A percentile compares a stretch with the other conserved stretches of the same genome.
Evolutionary conservation across 352 stramenopile species (phyloP).

Genomic region (Peronospora farinosa): DNA sequence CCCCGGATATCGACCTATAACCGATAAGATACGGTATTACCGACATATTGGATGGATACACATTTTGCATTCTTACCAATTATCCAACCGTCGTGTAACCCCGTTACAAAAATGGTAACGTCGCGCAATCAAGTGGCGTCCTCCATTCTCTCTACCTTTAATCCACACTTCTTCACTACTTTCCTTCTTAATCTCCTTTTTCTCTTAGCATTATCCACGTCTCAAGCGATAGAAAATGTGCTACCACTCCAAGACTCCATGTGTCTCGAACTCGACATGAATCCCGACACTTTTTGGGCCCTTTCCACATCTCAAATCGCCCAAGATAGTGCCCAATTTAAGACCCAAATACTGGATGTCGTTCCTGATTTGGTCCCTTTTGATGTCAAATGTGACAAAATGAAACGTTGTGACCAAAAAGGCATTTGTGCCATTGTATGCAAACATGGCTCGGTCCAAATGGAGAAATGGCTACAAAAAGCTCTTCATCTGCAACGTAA

Average conservation of each 20-base stretch:
- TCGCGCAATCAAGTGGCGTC: background rate
- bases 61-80: too few relatives aligned
- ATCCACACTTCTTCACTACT: background rate
- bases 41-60: too few relatives aligned
- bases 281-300: slow-evolving; percentile 17
- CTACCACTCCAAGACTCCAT: slow-evolving; percentile 8
- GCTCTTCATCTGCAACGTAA: slow-evolving; percentile 65
- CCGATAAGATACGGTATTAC: too few relatives aligned
- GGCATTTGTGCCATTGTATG: slow-evolving; percentile 64
- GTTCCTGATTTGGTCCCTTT: slow-evolving; percentile 62
- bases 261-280: slow-evolving; percentile 3
- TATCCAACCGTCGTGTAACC: too few relatives aligned
- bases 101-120: background rate
- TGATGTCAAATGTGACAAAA: slow-evolving; percentile 49
- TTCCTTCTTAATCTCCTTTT: slow-evolving; percentile 1
- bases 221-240: background rate
- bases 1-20: too few relatives aligned
- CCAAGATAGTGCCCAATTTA: slow-evolving; percentile 29
- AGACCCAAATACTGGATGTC: slow-evolving; percentile 26
- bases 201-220: background rate
- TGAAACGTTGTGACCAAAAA: slow-evolving; percentile 48
- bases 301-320: slow-evolving; percentile 21
- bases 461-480: slow-evolving; percentile 51
- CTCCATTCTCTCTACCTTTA: background rate
- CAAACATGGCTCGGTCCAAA: slow-evolving; percentile 42